Percentiles rank a stretch among this genome's conserved stretches.
phyloP scores from a whole-genome alignment of 1,284 basidiomycete genomes.

The Ustilago shanxiensis region DNA sequence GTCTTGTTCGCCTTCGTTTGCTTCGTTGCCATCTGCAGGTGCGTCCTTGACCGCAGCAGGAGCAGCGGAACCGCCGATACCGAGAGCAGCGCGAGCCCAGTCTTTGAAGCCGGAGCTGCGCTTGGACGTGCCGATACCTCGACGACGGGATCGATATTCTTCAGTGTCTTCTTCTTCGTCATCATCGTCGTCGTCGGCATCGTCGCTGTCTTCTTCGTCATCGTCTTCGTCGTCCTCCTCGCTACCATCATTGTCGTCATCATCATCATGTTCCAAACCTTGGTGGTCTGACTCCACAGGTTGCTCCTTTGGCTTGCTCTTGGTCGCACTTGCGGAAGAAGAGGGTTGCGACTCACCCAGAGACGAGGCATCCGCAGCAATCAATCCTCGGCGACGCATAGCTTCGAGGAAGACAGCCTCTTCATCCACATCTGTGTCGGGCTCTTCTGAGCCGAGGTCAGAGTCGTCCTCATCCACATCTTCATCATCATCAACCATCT shows the following conservation, averaged over 20 bases:
- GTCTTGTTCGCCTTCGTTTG: constrained; percentile 26
- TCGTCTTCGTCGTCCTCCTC: constrained; percentile 32
- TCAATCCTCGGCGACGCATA: constrained; percentile 60
- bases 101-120: constrained; percentile 65
- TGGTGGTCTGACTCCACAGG: not conserved
- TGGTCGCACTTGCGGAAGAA: constrained; percentile 10
- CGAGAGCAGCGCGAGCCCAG: constrained; percentile 65
- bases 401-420: constrained; percentile 62
- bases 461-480: constrained; percentile 25
- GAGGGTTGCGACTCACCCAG: constrained; percentile 4
- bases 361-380: constrained; percentile 12
- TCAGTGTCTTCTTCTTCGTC: constrained; percentile 29
- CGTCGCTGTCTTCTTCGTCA: constrained; percentile 24
- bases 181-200: constrained; percentile 33
- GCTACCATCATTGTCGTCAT: constrained; percentile 24
- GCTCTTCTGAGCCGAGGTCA: constrained; percentile 40
- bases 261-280: constrained; percentile 6
- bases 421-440: constrained; percentile 62
- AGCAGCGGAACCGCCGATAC: constrained; percentile 41
- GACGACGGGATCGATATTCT: constrained; percentile 42
- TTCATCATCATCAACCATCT: constrained; percentile 14
- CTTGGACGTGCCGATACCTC: constrained; percentile 52
- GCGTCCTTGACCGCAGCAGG: constrained; percentile 16
- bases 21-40: constrained; percentile 17
- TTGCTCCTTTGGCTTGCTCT: constrained; percentile 7